phyloP scores from a whole-genome alignment of 441 rosid genomes.

The Populus tomentosa region DNA sequence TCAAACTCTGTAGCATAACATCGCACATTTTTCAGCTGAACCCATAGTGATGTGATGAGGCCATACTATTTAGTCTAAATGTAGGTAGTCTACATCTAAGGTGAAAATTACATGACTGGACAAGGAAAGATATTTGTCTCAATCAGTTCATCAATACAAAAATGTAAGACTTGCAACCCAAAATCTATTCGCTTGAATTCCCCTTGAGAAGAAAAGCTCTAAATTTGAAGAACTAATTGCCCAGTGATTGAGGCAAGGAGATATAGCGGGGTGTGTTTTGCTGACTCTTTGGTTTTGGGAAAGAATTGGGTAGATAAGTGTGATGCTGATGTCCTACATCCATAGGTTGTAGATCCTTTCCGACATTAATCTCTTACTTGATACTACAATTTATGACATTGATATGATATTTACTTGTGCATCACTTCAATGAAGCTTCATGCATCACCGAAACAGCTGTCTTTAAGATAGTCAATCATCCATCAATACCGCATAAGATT shows the following conservation, averaged over 20 bases:
- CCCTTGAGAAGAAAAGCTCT: no score
- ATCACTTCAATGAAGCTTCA: background rate
- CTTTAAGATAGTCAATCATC: background rate
- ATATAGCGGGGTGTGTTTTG: background rate
- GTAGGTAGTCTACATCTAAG: background rate
- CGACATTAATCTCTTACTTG: no score
- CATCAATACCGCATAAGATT: background rate
- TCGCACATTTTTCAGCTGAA: background rate
- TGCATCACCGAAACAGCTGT: background rate
- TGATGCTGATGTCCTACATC: background rate
- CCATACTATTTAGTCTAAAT: background rate
- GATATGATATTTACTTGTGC: background rate
- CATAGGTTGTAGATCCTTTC: background rate
- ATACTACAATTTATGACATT: background rate
- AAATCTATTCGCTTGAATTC: no score
- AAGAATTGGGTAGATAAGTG: background rate
- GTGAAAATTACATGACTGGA: background rate
- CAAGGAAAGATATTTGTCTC: background rate
- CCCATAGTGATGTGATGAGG: background rate
- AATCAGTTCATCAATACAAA: background rate
- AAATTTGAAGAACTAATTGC: background rate
- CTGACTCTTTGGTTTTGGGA: background rate
- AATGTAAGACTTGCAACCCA: background rate
- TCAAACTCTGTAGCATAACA: background rate
- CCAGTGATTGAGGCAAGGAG: background rate